Conservation (phyloP, 2,329 filamentous ascomycete species). For the Immersiporthe knoxdaviesiana region DNA sequence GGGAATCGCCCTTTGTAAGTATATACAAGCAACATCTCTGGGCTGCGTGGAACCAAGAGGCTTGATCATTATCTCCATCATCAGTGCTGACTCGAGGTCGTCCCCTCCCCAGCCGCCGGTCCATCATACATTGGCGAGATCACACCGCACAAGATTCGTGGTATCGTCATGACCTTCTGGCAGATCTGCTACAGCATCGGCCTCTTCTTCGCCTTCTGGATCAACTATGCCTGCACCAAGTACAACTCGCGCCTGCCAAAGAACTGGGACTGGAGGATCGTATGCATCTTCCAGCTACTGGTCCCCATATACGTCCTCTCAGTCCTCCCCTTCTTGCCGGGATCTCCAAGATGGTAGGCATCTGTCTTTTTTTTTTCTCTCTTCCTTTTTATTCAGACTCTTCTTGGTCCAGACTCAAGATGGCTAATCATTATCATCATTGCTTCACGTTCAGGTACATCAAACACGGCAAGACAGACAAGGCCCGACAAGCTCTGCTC, state of each 20-base stretch:
- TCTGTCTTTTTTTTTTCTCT: background rate
- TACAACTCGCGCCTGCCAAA: slow-evolving; percentile 43
- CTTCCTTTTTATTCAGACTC: background rate
- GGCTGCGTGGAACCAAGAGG: background rate
- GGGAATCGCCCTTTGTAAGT: slow-evolving; percentile 59
- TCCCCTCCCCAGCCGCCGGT: slow-evolving; percentile 52
- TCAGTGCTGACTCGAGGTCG: slow-evolving; percentile 45
- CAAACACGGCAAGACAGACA: slow-evolving; percentile 60
- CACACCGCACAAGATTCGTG: slow-evolving; percentile 65
- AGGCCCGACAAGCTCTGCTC: slow-evolving; percentile 58
- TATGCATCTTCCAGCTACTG: slow-evolving; percentile 73
- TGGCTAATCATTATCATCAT: background rate
- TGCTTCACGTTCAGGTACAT: slow-evolving; percentile 39
- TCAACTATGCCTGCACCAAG: slow-evolving; percentile 64
- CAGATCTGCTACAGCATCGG: slow-evolving; percentile 42
- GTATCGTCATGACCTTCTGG: slow-evolving; percentile 71
- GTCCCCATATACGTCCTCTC: slow-evolving; percentile 64
- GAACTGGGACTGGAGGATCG: slow-evolving; percentile 76
- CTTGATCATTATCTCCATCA: background rate
- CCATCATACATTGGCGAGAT: slow-evolving; percentile 74
- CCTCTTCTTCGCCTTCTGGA: slow-evolving; percentile 64
- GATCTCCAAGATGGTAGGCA: slow-evolving; percentile 70
- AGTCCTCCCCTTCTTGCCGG: slow-evolving; percentile 67
- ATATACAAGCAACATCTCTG: background rate
- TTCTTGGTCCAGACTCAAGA: background rate